Base-by-base conservation (phyloP, 2,329 filamentous ascomycete genomes). In the Aulographum hederae region DNA sequence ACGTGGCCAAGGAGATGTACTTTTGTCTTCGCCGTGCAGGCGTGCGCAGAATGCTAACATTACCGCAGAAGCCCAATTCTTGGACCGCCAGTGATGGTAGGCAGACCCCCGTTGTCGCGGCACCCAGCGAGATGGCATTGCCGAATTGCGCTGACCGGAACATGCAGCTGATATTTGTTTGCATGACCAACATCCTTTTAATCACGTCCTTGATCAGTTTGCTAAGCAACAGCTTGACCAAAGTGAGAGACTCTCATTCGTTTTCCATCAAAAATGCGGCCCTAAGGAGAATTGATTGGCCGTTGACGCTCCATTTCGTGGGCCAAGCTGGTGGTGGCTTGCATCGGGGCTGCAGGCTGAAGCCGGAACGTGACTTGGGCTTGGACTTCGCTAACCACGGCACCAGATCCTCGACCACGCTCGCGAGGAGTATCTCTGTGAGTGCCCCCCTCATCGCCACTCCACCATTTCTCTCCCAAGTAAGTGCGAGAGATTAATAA, bases 131-230 rank as follows among this genome's bases (percentile, higher is more conserved):
- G 30, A 30, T 18, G n/a, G 28, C 8, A 36, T n/a, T 17, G n/a
- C 8, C 15, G 11, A 10, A 21, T 6, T 6, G 29, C 36, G 18
- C 32, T 43, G 36, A 42, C 41, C 50, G 53, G 41, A 54, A 11
- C 26, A 13, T 20, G 6, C 36, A 59, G 65, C 62, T 82, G 38
- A 61, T 82, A 30, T 86, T 86, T 52, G 68, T 86, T 38, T 77
- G 67, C 16, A 60, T 86, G 45, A 81, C 77, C 27, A 78, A 78
- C 35, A 80, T 86, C 42, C 60, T 89, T 5, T 63, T 89, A 19
- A 77, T 81, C 54, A 80, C 79, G 31, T 79, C 75, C 14, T 57
- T 85, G 39, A 84, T 80, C 23, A 76, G 74, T 61, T 73, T 84
- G 57, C 61, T 85, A 35, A 78, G 73, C 44, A 82, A 81, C 56